Evolutionary conservation across 495 filamentous ascomycete species (phyloP), one percentile per base, ranked within the genome.

Genomic region (Aspergillus sclerotiicarbonarius): DNA sequence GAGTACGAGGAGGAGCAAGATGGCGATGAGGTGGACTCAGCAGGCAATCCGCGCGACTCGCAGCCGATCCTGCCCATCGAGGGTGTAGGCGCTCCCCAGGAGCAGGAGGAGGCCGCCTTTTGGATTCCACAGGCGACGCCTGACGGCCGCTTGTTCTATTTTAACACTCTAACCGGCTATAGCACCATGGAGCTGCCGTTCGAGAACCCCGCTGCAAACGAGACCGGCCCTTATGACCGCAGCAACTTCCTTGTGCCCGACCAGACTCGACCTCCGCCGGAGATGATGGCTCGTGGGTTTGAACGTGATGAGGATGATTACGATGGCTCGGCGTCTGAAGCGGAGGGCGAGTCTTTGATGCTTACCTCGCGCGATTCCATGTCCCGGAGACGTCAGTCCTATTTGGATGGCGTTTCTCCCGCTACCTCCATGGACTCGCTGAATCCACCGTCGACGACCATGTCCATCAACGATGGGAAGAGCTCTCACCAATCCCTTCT

Each of bases 101-200:
- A 89, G 56, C 87, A 90, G 72, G 92, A 95, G 62, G 87, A 96
- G 66, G 90, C 94, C 49, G 91, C 92, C 51, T 98, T 94, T 69
- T 98, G 94, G 94, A 96, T 98, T 64, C 95, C 95, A 3, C 94
- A 98, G 70, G 95, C 92, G 13, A 98, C 95, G 5, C 87, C 90
- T 0, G 91, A 97, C 69, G 94, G 94, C 49, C 83, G 90, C 54
- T 73, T 98, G n/a, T 98, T 91, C 69, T 98, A 97, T 68, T 98
- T 95, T 80, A 98, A 98, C 66, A 97, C 92, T 6, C 83, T 96
- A 69, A 98, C 94, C 0, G 91, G 91, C 39, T 90, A 90, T 59
- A 95, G 89, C 62, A 94, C 89, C 47, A 92, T 89, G 84, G 94
- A 98, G 62, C 77, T 98, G 57, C 94, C 95, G 4, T 81, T 98